Conservation (phyloP, 2,329 filamentous ascomycete species). For the Pochonia chlamydosporia region DNA sequence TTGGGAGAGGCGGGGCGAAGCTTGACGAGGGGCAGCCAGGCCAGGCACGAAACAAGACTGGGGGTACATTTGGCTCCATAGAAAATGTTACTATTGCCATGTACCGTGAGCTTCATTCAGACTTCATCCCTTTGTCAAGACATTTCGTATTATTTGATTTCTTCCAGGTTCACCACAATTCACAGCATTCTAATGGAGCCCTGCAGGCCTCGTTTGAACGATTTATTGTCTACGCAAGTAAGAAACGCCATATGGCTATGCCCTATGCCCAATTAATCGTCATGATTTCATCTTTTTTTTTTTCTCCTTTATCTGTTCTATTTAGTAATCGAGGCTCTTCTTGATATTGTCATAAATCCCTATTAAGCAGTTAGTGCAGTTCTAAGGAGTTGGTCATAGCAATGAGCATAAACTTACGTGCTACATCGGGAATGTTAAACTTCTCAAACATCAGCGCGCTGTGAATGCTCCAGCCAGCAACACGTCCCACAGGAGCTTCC, state of each 20-base stretch:
- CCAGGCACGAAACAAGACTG: too few species aligned
- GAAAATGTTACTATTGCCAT: background rate
- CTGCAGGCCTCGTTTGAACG: background rate
- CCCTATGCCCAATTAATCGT: conserved; percentile 4
- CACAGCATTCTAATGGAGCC: background rate
- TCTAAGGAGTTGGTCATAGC: background rate
- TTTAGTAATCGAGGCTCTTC: conserved; percentile 57
- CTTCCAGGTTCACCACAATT: too few species aligned
- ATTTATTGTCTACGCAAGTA: background rate
- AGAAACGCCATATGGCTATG: conserved; percentile 1
- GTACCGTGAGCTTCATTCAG: background rate
- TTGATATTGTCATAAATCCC: conserved; percentile 69
- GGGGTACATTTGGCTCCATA: background rate
- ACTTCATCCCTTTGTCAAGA: too few species aligned
- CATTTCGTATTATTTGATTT: too few species aligned
- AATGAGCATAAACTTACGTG: conserved; percentile 55
- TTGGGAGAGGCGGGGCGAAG: conserved; percentile 17
- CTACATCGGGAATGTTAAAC: conserved; percentile 78
- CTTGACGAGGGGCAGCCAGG: background rate
- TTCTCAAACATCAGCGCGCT: conserved; percentile 73
- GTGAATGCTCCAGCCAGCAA: conserved; percentile 88
- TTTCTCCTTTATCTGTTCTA: background rate
- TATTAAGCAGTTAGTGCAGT: conserved; percentile 22
- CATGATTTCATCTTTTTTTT: background rate
- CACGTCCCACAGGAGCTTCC: conserved; percentile 77